These are phyloP conservation scores for Stylonectria norvegica DNA, from an alignment of 2,329 filamentous ascomycete genomes.

Conservation along the genomic window DNA sequence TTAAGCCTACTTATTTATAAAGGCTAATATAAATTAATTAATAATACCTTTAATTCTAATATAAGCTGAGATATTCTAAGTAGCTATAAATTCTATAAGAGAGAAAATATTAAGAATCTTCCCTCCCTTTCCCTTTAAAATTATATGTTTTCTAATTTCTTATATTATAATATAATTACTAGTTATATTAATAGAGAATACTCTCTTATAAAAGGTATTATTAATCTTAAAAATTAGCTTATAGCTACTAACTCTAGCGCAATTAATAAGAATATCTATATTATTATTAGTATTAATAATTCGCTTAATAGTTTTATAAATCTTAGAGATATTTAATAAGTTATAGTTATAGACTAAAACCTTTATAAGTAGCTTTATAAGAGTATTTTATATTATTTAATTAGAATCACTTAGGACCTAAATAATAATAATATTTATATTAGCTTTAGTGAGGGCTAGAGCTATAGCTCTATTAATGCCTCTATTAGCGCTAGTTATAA, in stretches of 20 bases:
- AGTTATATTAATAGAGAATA: conserved; percentile 7
- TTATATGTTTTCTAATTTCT: conserved; percentile 8
- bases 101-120: conserved; percentile 9
- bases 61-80: conserved; percentile 3
- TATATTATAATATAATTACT: conserved; percentile 7
- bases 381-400: conserved; percentile 1
- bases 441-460: conserved; percentile 1
- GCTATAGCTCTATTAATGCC: conserved; percentile 3
- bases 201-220: conserved; percentile 3
- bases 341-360: conserved; percentile 3
- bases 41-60: conserved; percentile 1
- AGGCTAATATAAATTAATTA: conserved; percentile 4
- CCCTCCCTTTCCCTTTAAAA: conserved; percentile 4
- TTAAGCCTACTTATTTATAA: conserved; percentile 3
- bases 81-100: conserved; percentile 1
- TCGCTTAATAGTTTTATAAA: neutral
- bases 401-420: conserved; percentile 1
- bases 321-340: neutral
- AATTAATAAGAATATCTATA: conserved; percentile 5
- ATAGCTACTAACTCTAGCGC: conserved; percentile 5
- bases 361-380: conserved; percentile 1
- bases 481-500: conserved; percentile 3
- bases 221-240: conserved; percentile 4
- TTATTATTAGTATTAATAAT: neutral
- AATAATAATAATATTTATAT: conserved; percentile 4